phyloP scores from a whole-genome alignment of 2,329 filamentous ascomycete genomes.

The Didymella keratinophila region DNA sequence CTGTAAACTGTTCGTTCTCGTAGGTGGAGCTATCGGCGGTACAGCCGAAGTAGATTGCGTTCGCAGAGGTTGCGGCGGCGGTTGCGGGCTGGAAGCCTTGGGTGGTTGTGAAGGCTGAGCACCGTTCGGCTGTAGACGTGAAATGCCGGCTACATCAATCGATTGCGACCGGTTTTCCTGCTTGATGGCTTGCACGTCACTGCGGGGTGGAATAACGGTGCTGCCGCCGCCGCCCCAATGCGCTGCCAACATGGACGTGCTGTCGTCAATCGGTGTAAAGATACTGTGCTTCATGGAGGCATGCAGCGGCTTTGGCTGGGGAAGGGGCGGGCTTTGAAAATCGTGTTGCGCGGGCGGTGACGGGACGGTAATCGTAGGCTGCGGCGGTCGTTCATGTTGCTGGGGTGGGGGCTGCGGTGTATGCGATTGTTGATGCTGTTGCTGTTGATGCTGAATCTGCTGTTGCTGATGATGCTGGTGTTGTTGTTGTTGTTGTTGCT shows the following conservation, averaged over 20 bases:
- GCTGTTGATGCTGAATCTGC: constrained; percentile 57
- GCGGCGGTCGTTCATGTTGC: constrained; percentile 65
- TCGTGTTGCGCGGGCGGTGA: constrained; percentile 61
- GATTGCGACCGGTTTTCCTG: constrained; percentile 66
- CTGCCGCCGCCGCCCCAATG: constrained; percentile 68
- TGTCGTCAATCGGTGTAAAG: constrained; percentile 96
- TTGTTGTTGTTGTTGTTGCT: constrained; percentile 57
- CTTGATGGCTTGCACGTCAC: constrained; percentile 56
- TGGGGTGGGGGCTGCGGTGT: constrained; percentile 77
- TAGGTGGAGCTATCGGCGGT: constrained; percentile 75
- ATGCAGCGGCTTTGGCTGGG: constrained; percentile 69
- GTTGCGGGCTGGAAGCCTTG: constrained; percentile 38
- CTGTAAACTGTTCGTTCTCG: constrained; percentile 74
- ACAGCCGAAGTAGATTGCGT: constrained; percentile 67
- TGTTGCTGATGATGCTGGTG: constrained; percentile 59
- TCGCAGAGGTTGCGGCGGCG: constrained; percentile 56
- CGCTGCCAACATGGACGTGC: constrained; percentile 84
- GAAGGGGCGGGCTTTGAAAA: constrained; percentile 63
- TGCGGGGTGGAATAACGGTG: constrained; percentile 58
- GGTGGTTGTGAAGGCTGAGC: constrained; percentile 63
- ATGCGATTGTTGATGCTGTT: constrained; percentile 71
- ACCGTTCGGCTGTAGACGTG: constrained; percentile 52
- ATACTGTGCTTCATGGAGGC: constrained; percentile 82
- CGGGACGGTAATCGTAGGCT: constrained; percentile 51
- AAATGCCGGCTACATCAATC: constrained; percentile 66